Conservation (phyloP, 305 asterid species). For the Fraxinus xanthoxyloides region DNA sequence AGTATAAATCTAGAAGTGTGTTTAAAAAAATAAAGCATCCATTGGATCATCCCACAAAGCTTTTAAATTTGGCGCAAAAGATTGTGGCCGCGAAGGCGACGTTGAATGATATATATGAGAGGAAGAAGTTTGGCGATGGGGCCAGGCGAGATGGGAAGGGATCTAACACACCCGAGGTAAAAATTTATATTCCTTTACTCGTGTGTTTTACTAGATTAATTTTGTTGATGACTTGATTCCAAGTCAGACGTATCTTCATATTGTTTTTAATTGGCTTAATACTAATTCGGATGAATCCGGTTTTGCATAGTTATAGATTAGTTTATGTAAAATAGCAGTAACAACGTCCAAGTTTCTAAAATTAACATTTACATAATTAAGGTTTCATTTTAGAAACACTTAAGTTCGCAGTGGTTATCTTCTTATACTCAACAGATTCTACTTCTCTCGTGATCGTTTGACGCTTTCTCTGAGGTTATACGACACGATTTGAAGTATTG, state of each 20-base stretch:
- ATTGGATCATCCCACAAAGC: not conserved
- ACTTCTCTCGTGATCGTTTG: too few species aligned
- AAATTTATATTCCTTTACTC: not conserved
- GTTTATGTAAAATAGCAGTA: too few species aligned
- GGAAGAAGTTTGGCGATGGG: not conserved
- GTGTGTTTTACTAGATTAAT: too few species aligned
- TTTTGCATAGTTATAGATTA: too few species aligned
- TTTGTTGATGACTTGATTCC: not conserved
- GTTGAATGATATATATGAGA: not conserved
- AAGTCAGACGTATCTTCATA: not conserved
- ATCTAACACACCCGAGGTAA: not conserved
- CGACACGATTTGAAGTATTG: too few species aligned
- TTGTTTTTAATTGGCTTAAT: not conserved
- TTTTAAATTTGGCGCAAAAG: not conserved
- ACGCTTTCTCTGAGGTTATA: too few species aligned
- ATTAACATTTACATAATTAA: too few species aligned
- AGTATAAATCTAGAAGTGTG: not conserved
- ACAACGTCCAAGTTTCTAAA: too few species aligned
- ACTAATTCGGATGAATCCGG: not conserved
- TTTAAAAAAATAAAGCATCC: not conserved
- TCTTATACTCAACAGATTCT: too few species aligned
- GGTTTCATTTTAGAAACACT: too few species aligned
- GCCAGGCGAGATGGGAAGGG: not conserved
- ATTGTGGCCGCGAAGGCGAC: not conserved
- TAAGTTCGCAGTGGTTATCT: too few species aligned